Evolutionary conservation across 768 basidiomycete species (phyloP).

Genomic region (Terana coerulea): DNA sequence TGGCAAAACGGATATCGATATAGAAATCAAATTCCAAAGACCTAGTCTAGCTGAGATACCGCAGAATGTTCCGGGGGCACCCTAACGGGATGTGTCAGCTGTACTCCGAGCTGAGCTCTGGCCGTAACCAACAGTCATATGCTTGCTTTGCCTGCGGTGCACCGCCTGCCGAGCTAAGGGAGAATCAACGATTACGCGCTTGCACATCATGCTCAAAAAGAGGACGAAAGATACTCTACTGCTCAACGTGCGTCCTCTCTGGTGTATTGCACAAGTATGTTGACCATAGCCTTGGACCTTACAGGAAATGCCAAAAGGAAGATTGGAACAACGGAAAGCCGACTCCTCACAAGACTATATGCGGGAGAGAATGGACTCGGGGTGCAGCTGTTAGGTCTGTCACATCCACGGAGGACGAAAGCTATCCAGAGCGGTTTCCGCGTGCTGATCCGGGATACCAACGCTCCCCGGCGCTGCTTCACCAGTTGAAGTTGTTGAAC

Average conservation of each 20-base stretch:
- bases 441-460: background rate
- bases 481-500: background rate
- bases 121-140: too few species aligned
- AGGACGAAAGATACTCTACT: too few species aligned
- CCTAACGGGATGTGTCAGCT: too few species aligned
- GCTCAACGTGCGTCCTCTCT: background rate
- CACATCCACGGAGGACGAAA: background rate
- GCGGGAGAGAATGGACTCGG: background rate
- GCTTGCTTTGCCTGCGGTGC: too few species aligned
- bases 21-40: too few species aligned
- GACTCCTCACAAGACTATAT: slow-evolving; percentile 1
- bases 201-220: too few species aligned
- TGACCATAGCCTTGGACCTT: background rate
- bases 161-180: too few species aligned
- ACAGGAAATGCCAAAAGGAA: slow-evolving; percentile 4
- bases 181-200: too few species aligned
- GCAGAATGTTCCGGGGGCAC: too few species aligned
- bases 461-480: slow-evolving; percentile 1
- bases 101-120: too few species aligned
- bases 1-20: too few species aligned
- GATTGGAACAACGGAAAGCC: slow-evolving; percentile 7
- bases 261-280: background rate
- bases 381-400: background rate
- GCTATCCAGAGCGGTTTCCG: background rate
- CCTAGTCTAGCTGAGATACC: too few species aligned